Evolutionary conservation across 805 yeast species (phyloP), one percentile per base, ranked within the genome.

Genomic region (Vanderwaltozyma tropicalis): DNA sequence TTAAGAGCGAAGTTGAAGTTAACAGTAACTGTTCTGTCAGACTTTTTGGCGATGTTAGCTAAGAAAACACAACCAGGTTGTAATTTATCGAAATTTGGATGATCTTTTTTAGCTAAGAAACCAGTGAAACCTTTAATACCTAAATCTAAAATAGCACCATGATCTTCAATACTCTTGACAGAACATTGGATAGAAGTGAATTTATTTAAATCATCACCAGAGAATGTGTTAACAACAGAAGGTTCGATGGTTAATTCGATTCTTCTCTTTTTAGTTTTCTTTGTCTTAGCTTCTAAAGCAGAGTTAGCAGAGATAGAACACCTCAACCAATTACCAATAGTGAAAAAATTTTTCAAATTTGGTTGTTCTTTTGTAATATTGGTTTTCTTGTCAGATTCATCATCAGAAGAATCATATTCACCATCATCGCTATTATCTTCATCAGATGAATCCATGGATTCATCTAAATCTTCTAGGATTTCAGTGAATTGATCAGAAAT

Each of bases 161-260:
- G 96, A 57, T 92, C 99, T 68, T 92, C 97, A 18, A 84, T 62
- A 33, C 94, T 80, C 43, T 68, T 71, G 17, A 92, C 76, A 2
- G 84, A 68, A 18, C 78, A 88, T 61, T 92, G 98, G 2, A 92
- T 54, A 4, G 80, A 54, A 13, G 55, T 36, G 41, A 73, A 67
- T 31, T 85, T 86, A 5, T 66, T 61, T 34, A 83, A 60, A 55
- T 87, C 96, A 32, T 79, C 87, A 4, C 66, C 72, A 8, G 65
- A 70, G 40, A 87, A 62, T 16, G 68, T 65, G 53, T 92, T 92
- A 11, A 82, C 85, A 31, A 64, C 63, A 34, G 72, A 68, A 7
- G 96, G 95, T 52, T 83, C 92, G 31, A 83, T 67, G 9, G 83
- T 68, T 28, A 88, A 65, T 44, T 76, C 78, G 30, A 88, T 72